Evolutionary conservation across 345 rosid genomes (phyloP).

Genomic region (Raphanus sativus): DNA sequence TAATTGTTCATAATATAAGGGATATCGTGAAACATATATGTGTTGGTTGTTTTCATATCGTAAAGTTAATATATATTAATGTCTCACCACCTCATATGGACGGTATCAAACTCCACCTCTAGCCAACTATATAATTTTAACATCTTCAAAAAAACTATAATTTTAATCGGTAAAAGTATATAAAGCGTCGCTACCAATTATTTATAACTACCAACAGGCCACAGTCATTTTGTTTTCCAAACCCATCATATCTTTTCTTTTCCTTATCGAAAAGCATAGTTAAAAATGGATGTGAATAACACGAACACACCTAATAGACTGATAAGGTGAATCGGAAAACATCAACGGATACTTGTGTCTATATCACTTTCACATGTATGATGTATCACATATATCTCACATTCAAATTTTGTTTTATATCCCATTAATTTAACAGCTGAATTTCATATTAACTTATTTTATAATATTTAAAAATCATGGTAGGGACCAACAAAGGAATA

Average conservation of each 20-base stretch:
- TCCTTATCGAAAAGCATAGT: not conserved
- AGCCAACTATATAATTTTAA: not conserved
- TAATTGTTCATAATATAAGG: too few species aligned
- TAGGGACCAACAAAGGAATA: constrained; percentile 20
- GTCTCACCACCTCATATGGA: constrained; percentile 28
- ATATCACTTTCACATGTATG: not conserved
- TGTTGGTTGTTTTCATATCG: constrained; percentile 30
- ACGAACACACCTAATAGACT: not conserved
- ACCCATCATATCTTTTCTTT: not conserved
- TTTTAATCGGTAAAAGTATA: not conserved
- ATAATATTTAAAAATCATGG: not conserved
- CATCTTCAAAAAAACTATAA: too few species aligned
- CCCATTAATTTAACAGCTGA: not conserved
- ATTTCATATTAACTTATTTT: not conserved
- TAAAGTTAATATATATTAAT: constrained; percentile 1
- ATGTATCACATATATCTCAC: not conserved
- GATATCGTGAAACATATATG: not conserved
- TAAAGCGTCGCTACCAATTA: constrained; percentile 18
- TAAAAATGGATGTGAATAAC: not conserved
- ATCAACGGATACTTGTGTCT: not conserved
- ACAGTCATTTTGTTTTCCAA: not conserved
- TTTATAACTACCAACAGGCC: constrained; percentile 9
- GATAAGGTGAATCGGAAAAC: not conserved
- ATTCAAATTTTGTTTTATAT: not conserved
- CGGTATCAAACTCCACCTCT: constrained; percentile 36